Evolutionary conservation across 1,284 basidiomycete genomes (phyloP).

Genomic region (Ustilago xerochloae): DNA sequence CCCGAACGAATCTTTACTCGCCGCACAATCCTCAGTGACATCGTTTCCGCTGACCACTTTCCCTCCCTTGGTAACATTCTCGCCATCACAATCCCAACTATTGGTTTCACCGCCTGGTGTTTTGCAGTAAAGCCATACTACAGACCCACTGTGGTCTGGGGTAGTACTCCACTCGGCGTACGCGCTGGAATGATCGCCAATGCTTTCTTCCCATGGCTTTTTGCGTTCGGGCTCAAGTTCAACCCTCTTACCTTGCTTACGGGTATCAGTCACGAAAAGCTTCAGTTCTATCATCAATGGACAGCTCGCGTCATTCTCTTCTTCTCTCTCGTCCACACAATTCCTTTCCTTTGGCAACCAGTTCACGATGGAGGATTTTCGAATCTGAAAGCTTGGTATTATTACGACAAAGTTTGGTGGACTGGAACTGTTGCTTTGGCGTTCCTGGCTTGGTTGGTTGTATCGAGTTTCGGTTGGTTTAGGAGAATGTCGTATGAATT

Average conservation of each 20-base stretch:
- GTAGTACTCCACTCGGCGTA: conserved; percentile 55
- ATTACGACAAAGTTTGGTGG: conserved; percentile 49
- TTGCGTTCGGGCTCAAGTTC: conserved; percentile 55
- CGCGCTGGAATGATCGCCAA: conserved; percentile 60
- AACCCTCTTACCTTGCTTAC: conserved; percentile 63
- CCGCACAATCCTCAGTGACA: conserved; percentile 14
- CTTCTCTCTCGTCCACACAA: conserved; percentile 57
- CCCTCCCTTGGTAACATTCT: conserved; percentile 45
- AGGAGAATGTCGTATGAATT: conserved; percentile 61
- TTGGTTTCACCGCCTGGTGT: conserved; percentile 45
- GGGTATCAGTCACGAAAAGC: conserved; percentile 57
- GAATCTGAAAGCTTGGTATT: conserved; percentile 48
- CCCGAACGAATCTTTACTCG: conserved; percentile 34
- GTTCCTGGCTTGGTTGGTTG: conserved; percentile 46
- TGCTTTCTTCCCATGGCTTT: conserved; percentile 60
- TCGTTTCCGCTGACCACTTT: conserved; percentile 33
- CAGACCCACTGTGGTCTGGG: conserved; percentile 41
- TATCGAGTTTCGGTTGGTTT: conserved; percentile 46
- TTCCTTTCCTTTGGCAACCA: conserved; percentile 60
- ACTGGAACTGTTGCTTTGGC: conserved; percentile 55
- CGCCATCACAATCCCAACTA: conserved; percentile 6
- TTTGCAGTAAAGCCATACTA: conserved; percentile 61
- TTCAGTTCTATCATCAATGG: conserved; percentile 65
- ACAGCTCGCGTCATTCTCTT: conserved; percentile 58
- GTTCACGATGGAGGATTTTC: conserved; percentile 50